These are phyloP conservation scores for Candida vartiovaarae DNA, from an alignment of 805 yeast species.

Conservation along the genomic window DNA sequence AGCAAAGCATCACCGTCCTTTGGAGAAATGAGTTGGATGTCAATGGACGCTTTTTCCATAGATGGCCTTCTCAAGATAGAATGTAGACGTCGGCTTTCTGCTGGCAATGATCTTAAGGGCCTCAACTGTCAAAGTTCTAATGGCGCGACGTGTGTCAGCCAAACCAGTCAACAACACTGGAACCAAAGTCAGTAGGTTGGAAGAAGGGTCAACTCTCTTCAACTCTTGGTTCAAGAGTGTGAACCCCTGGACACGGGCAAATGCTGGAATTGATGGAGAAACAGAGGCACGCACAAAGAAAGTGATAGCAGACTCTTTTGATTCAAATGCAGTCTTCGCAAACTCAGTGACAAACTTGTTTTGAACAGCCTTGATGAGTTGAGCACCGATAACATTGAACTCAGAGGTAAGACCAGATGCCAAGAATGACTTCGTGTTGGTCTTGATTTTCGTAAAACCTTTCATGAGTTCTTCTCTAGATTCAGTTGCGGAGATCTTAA, in stretches of 20 bases:
- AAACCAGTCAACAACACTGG: conserved; percentile 55
- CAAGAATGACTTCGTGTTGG: conserved; percentile 29
- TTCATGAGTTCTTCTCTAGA: conserved; percentile 12
- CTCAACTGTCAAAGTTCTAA: conserved; percentile 40
- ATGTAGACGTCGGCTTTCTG: conserved; percentile 30
- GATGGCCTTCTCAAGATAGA: conserved; percentile 45
- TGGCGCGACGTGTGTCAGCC: conserved; percentile 39
- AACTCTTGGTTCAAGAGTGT: conserved; percentile 30
- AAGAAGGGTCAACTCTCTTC: conserved; percentile 28
- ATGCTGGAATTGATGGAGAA: conserved; percentile 52
- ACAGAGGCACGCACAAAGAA: conserved; percentile 52
- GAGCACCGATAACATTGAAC: conserved; percentile 35
- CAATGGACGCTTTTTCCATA: conserved; percentile 46
- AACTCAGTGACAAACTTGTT: conserved; percentile 19
- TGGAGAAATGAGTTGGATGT: conserved; percentile 53
- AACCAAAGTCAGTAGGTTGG: conserved; percentile 43
- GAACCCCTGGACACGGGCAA: conserved; percentile 46
- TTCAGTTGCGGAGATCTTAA: conserved; percentile 11
- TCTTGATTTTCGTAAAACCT: conserved; percentile 10
- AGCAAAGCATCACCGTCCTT: conserved; percentile 51
- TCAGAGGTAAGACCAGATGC: conserved; percentile 28
- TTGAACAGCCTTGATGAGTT: conserved; percentile 39
- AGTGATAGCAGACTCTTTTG: conserved; percentile 41
- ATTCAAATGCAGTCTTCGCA: conserved; percentile 28
- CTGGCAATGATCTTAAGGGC: conserved; percentile 31